Percentiles rank a stretch among this genome's conserved stretches.
Conservation (phyloP, 1,284 basidiomycete genomes). For the Microbotryum scabiosae region DNA sequence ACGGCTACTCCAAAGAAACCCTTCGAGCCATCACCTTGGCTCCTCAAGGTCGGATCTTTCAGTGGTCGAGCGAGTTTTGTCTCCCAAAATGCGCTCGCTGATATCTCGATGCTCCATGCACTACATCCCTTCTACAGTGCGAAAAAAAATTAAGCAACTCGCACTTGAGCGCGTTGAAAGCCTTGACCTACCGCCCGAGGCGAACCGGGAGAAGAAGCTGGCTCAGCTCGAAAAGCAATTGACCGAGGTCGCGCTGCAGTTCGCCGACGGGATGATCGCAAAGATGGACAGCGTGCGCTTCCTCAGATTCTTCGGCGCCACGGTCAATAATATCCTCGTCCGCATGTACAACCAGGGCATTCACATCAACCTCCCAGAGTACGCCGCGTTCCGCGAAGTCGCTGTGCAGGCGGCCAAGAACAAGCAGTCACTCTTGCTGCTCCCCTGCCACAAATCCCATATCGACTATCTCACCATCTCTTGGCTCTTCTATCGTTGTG, state of each 20-base stretch:
- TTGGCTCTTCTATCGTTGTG: slow-evolving; percentile 37
- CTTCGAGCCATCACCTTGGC: slow-evolving; percentile 10
- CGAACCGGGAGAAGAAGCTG: not conserved
- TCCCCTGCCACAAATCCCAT: slow-evolving; percentile 42
- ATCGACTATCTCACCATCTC: slow-evolving; percentile 32
- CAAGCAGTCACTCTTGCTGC: slow-evolving; percentile 39
- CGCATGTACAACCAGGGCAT: slow-evolving; percentile 38
- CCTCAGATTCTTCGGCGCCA: slow-evolving; percentile 27
- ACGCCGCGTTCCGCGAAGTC: slow-evolving; percentile 28
- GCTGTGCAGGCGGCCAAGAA: slow-evolving; percentile 37
- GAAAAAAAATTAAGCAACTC: slow-evolving; percentile 4
- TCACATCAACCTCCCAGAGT: slow-evolving; percentile 27
- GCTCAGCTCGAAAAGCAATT: slow-evolving; percentile 11
- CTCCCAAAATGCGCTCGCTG: not conserved
- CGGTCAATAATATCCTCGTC: slow-evolving; percentile 39
- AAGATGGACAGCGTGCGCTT: slow-evolving; percentile 27
- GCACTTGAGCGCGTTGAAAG: slow-evolving; percentile 1
- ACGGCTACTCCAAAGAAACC: slow-evolving; percentile 20
- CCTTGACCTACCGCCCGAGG: not conserved
- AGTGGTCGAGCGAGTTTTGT: not conserved
- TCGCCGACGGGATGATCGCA: slow-evolving; percentile 19
- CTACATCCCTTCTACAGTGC: slow-evolving; percentile 2
- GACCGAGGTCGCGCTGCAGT: slow-evolving; percentile 4
- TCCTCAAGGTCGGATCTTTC: not conserved
- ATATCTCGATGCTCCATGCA: not conserved